Base-by-base conservation (phyloP, 306 rosid genomes). In the Trichosanthes cucumerina region DNA sequence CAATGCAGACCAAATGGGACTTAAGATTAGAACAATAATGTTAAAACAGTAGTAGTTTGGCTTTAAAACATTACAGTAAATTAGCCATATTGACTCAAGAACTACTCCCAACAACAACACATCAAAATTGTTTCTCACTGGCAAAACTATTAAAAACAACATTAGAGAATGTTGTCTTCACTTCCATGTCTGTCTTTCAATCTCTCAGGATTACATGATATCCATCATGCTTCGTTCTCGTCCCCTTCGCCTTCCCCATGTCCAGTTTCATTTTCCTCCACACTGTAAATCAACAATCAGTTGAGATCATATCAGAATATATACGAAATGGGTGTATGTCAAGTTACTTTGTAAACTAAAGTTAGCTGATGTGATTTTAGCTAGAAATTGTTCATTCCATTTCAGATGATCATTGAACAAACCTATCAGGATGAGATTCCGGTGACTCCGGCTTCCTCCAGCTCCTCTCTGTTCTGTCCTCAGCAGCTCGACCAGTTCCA, bases 371-470 rank as follows among this genome's bases (percentile, higher is more conserved):
- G 41, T 14, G 41, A 6, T 62, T 28, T 28, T 28, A 13, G 41
- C 26, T n/a, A 63, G 70, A 63, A 63, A 31, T 33, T 28, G 3
- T 49, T 16, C 24, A 9, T 47, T 46, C 60, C 14, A 28, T 73
- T 49, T 73, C 52, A 10, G 41, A 24, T 47, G 78, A 28, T 49
- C 1, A 19, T 49, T 21, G 21, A 58, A 76, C 80, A 38, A 57
- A 78, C 80, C 80, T 78, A 3, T 44, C 60, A 0, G 93, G 86
- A 81, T 54, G 85, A 79, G 69, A 78, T 76, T 91, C 91, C 4
- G 82, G 78, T 47, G 79, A 49, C 9, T 76, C 86, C 7, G 62
- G 82, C 87, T 87, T 94, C 87, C 92, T 90, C 98, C 98, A 94
- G 81, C 82, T 84, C 87, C 82, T 84, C 82, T 88, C 96, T 43